Evolutionary conservation across 805 yeast species (phyloP), one percentile per base, ranked within the genome.

Genomic region (Peterozyma toletana): DNA sequence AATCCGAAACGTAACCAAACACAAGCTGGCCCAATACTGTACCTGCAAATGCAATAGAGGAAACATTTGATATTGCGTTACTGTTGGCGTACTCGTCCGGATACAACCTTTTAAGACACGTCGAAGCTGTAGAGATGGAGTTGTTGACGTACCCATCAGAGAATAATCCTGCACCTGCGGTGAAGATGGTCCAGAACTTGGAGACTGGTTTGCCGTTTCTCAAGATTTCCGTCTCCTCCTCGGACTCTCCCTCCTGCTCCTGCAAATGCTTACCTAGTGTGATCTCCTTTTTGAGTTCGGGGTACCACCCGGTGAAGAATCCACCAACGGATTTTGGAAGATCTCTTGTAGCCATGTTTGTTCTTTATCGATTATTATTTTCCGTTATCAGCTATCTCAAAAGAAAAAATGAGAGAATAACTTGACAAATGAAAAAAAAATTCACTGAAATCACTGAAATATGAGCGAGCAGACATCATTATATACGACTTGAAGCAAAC

Each of bases 61-160:
- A 72, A 40, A 91, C 86, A 56, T 89, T 88, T 49, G 80, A 73
- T 44, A 85, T 77, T 30, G 96, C 96, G 36, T 62, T 59, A 0
- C 95, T 86, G 6, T 70, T 51, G 3, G 77, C 60, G 56, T 83
- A 83, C 52, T 73, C 77, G 0, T 62, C 59, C 30, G 87, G 87
- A 58, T 90, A 90, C 34, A 90, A 68, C 2, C 57, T 65, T 14
- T 73, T 60, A 50, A 90, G 70, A 67, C 90, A 80, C 14, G 90
- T 78, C 33, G 82, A 72, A 14, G 83, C 95, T 9, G 93, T 75
- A 47, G 86, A 76, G 45, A 87, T 84, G 42, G 93, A 80, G 64
- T 86, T 87, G 61, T 89, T 89, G 48, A 87, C 83, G 59, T 89
- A 90, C 43, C 97, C 97, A 64, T 91, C 98, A 33, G 95, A 83